Base-by-base conservation (phyloP, 495 filamentous ascomycete genomes). In the Cercophora samala region DNA sequence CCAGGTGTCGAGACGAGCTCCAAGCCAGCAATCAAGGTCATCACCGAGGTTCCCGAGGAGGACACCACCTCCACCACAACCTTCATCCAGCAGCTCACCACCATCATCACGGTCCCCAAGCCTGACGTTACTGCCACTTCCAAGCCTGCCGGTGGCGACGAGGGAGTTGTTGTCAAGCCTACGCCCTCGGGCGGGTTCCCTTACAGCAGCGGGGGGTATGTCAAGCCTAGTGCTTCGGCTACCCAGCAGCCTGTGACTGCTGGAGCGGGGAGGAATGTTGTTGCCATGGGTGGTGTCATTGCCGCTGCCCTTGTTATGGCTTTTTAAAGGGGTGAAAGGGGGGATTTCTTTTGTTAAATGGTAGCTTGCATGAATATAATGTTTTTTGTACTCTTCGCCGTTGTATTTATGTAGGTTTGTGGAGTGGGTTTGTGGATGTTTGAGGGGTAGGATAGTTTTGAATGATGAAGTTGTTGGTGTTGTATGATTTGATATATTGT, bases 181-280 rank as follows among this genome's bases (percentile, higher is more conserved):
- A 24, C 56, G 21, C 60, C 64, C 25, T 66, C 64, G 60, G 64
- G 64, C 21, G 69, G 66, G 54, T 62, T 68, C 46, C 23, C 60
- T 22, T 4, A 22, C 58, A 64, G 58, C 64, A 52, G 25, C n/a
- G 37, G 22, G 58, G 37, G 22, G 58, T 9, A 23, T 65, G 63
- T 67, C 52, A 25, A 22, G 37, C 54, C 52, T 6, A 68, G 51
- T 60, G 46, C 65, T 11, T 52, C 60, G 51, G 18, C 63, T n/a
- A 66, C 66, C 13, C 37, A 46, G 26, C 32, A 52, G 9, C 64
- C 66, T 1, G 73, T 74, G 21, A 74, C 66, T 15, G 73, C 71
- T 13, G 74, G 73, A n/a, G 73, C 74, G 11, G 70, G 66, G 26
- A 73, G 74, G 61, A 72, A 71, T 54, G 69, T 51, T n/a, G 73